Base-by-base conservation (phyloP, 2,329 filamentous ascomycete genomes). In the Botrytis hyacinthi region DNA sequence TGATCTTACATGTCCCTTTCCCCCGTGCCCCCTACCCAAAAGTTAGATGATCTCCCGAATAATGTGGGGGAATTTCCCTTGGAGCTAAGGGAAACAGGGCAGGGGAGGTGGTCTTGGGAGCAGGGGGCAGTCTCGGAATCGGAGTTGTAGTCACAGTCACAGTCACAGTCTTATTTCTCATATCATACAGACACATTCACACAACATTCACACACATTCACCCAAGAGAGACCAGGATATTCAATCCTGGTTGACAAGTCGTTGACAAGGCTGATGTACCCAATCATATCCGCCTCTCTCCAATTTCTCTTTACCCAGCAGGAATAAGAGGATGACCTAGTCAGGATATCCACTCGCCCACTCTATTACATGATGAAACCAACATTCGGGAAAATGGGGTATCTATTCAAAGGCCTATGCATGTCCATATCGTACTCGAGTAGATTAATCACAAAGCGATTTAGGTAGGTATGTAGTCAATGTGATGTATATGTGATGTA, bases 1-100 rank as follows among this genome's bases (percentile, higher is more conserved):
- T n/a, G n/a, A n/a, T n/a, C n/a, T n/a, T 46, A 0, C 44, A 7
- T 8, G 2, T 46, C 44, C 16, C 40, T 16, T 42, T 42, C 40
- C 40, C 40, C 40, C 40, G 14, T 42, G 12, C 44, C 44, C 44
- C 44, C 44, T 46, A 46, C 44, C 20, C 8, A 48, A 48, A 51
- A 51, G 48, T 60, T 60, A 63, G 57, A 48, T 44, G 42, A 46
- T 70, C 57, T 71, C 69, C 69, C 69, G 69, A 63, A 40, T 29
- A 63, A 71, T 63, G 69, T 71, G 69, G 69, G 69, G 69, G 69
- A 71, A 48, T 29, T 8, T 5, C 48, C 48, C 48, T 14, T 51
- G 26, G 10, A 51, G 48, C 48, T 3, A n/a, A 51, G 22, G 48
- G 9, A 40, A 37, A 48, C 57, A 48, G 57, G 57, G 57, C 22